Base-by-base conservation (phyloP, 2,329 filamentous ascomycete species). In the Drechslera avenae region DNA sequence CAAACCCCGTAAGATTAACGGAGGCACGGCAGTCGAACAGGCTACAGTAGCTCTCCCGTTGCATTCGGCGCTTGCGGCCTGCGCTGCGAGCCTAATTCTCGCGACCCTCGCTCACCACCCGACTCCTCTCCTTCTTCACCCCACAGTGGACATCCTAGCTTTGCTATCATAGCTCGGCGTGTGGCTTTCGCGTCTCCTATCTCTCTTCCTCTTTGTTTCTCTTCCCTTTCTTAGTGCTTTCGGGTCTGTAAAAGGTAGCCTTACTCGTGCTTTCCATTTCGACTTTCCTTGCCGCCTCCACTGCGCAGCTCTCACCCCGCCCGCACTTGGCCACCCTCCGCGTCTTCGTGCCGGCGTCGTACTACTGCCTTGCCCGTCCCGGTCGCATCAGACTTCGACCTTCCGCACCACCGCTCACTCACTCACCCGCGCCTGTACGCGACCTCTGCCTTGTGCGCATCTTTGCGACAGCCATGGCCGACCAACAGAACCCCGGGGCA, bases 391-490 rank as follows among this genome's bases (percentile, higher is more conserved):
- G 26, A 28, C 4, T 44, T 42, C 40, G 16, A 39, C 35, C 43
- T 37, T 46, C 30, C 43, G 21, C 21, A 23, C 16, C 37, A 49
- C 39, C 37, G 23, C 48, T n/a, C 36, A 33, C 30, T 8, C 40
- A 46, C 19, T 47, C 39, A 14, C 44, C 14, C 36, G 45, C 60
- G 46, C 54, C 50, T 54, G 41, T 30, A 37, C 52, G 57, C 61
- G 40, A 52, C 55, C 46, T 51, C 13, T 41, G 48, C 46, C 43
- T 34, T 44, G 50, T 39, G 42, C 40, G 34, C 48, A 37, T 36
- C 42, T 33, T 49, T 40, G 55, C 56, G 43, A 41, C 52, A 50
- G 78, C 76, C 73, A 96, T 96, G 91, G 86, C 90, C 78, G 90
- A 96, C 78, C 82, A 84, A 72, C 78, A 86, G 73, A 78, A 86